Conservation (phyloP, 1,139 yeast species). For the Saccharomyces hybrid region DNA sequence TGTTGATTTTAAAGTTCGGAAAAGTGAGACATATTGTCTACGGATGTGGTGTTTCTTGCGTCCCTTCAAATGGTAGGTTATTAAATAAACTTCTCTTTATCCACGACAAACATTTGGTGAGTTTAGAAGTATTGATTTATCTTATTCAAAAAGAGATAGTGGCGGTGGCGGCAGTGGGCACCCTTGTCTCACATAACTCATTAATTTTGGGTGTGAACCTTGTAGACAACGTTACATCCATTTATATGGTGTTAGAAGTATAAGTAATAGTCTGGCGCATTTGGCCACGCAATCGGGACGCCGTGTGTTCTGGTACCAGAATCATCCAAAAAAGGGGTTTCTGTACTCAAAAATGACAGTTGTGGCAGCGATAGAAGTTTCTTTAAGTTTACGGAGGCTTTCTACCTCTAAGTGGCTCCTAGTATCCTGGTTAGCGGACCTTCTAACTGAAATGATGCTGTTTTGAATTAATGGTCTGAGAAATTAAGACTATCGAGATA, state of each 20-base stretch:
- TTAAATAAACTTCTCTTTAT: not conserved
- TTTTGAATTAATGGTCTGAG: not conserved
- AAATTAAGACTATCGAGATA: not conserved
- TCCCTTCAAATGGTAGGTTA: not conserved
- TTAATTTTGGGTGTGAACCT: not conserved
- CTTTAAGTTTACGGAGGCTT: not conserved
- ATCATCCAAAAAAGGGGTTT: not conserved
- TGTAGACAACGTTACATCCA: not conserved
- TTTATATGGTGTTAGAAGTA: not conserved
- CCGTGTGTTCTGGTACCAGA: not conserved
- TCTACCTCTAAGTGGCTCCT: not conserved
- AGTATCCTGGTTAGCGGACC: not conserved
- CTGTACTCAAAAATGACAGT: not conserved
- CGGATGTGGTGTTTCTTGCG: not conserved
- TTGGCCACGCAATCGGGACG: not conserved
- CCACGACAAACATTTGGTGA: not conserved
- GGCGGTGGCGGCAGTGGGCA: not conserved
- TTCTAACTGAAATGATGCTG: not conserved
- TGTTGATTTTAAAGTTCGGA: not conserved
- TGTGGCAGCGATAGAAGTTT: not conserved
- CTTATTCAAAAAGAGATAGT: not conserved
- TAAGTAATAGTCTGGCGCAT: not conserved
- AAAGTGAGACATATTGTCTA: not conserved
- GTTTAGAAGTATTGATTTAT: not conserved
- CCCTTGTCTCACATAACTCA: not conserved